These are phyloP conservation scores for Bolboschoenus planiculmis DNA, from an alignment of 176 grass and related monocot species.

Conservation along the genomic window DNA sequence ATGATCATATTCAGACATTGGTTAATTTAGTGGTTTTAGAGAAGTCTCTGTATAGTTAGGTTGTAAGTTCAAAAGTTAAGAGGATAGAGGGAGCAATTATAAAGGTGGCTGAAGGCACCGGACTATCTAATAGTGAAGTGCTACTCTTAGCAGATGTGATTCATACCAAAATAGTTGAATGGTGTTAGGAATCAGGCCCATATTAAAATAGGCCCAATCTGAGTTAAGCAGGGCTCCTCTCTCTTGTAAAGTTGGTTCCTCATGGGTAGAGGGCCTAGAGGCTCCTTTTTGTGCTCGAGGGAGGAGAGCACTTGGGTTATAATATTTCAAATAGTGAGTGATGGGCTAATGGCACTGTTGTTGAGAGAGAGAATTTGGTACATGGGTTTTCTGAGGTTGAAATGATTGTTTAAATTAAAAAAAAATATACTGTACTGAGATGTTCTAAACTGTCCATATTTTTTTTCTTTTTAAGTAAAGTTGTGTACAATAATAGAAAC, in stretches of 20 bases:
- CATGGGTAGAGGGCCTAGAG: neutral
- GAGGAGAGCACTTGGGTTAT: neutral
- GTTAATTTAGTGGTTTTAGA: neutral
- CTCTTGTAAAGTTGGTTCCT: neutral
- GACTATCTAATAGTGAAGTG: neutral
- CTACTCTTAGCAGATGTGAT: neutral
- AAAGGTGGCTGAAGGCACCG: neutral
- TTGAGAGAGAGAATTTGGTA: neutral
- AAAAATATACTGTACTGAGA: no score
- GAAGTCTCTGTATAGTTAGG: neutral
- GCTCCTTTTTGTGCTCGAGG: neutral
- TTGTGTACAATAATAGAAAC: neutral
- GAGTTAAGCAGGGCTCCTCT: neutral
- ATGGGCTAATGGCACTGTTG: no score
- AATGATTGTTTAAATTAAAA: neutral
- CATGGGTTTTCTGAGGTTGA: neutral
- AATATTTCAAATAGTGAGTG: neutral
- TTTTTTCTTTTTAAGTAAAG: no score
- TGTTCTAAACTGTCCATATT: no score
- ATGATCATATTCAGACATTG: neutral
- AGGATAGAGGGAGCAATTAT: neutral
- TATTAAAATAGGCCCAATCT: neutral
- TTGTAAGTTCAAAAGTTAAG: neutral
- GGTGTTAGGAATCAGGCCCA: neutral
- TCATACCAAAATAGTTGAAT: neutral